phyloP scores from a whole-genome alignment of 306 rosid genomes.

The Datisca glomerata region DNA sequence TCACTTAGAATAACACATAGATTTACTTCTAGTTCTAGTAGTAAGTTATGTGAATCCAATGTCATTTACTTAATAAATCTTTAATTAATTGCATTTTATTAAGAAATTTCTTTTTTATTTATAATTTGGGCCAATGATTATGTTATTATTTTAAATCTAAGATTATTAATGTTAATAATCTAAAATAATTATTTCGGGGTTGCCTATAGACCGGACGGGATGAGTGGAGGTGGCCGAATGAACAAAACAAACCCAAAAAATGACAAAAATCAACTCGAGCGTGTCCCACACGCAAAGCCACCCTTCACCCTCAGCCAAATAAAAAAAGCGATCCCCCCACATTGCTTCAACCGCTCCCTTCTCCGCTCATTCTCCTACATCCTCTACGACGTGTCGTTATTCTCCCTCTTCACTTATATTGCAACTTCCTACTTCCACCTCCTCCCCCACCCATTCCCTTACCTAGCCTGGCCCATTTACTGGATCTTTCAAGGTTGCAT shows the following conservation, averaged over 20 bases:
- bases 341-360: constrained; percentile 63
- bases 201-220: no score
- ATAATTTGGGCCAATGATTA: no score
- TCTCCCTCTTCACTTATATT: constrained; percentile 19
- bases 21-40: no score
- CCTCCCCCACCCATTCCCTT: constrained; percentile 32
- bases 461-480: constrained; percentile 45
- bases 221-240: neutral
- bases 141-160: no score
- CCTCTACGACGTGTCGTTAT: constrained; percentile 28
- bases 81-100: no score
- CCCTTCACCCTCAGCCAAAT: constrained; percentile 64
- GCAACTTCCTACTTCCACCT: constrained; percentile 31
- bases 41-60: no score
- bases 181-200: no score
- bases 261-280: neutral
- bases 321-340: constrained; percentile 60
- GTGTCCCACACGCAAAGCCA: constrained; percentile 45
- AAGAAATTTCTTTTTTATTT: no score
- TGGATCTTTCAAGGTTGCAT: constrained; percentile 62
- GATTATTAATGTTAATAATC: no score
- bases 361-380: constrained; percentile 41
- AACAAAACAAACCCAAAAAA: no score
- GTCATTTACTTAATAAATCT: no score
- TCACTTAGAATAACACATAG: no score